Evolutionary conservation across 2,329 filamentous ascomycete genomes (phyloP).

Genomic region (Pseudogymnoascus sp.): DNA sequence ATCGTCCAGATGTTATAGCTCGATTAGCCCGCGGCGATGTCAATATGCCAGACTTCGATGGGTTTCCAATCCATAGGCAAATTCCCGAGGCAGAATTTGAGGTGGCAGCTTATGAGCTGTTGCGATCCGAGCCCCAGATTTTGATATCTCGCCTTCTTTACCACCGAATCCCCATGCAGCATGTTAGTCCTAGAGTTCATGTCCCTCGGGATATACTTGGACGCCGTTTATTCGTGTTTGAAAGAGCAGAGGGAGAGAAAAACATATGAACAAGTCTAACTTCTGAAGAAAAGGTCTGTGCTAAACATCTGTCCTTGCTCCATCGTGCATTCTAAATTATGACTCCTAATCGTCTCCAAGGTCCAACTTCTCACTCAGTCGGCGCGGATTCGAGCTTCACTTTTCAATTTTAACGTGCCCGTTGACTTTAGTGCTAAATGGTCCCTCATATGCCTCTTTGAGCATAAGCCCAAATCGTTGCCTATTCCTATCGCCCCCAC

Average conservation of each 20-base stretch:
- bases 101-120: slow-evolving; percentile 16
- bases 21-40: slow-evolving; percentile 16
- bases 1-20: slow-evolving; percentile 17
- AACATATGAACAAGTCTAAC: slow-evolving; percentile 9
- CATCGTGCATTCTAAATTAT: neutral
- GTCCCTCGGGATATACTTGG: slow-evolving; percentile 4
- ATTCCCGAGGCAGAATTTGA: slow-evolving; percentile 18
- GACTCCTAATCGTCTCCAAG: neutral
- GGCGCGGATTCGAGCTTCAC: neutral
- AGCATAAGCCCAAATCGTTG: slow-evolving; percentile 18
- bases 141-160: slow-evolving; percentile 18
- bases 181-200: slow-evolving; percentile 9
- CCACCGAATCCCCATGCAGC: slow-evolving; percentile 14
- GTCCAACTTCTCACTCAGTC: neutral
- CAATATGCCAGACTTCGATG: slow-evolving; percentile 17
- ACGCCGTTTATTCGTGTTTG: neutral
- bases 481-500: slow-evolving; percentile 22
- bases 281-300: neutral
- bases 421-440: slow-evolving; percentile 10
- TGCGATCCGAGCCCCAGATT: slow-evolving; percentile 16
- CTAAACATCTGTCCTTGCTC: slow-evolving; percentile 9
- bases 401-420: neutral
- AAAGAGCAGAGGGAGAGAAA: slow-evolving; percentile 14
- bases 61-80: slow-evolving; percentile 12
- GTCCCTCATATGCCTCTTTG: slow-evolving; percentile 22